These are phyloP conservation scores for Citrus australasica DNA, from an alignment of 345 rosid genomes.

Conservation along the genomic window DNA sequence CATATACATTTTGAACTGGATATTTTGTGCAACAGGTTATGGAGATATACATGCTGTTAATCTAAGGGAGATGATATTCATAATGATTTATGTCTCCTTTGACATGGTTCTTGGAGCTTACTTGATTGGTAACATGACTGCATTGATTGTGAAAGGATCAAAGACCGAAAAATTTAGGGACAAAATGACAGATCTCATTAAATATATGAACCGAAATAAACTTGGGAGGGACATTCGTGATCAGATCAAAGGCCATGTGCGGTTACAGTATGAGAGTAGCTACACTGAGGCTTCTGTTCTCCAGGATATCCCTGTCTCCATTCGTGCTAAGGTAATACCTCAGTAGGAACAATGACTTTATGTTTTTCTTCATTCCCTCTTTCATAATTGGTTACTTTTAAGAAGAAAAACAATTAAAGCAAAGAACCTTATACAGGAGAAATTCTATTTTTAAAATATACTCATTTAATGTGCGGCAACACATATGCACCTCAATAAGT, in stretches of 20 bases:
- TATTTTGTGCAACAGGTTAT: conserved; percentile 53
- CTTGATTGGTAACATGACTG: conserved; percentile 96
- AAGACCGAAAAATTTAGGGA: conserved; percentile 95
- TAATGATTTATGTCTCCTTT: conserved; percentile 46
- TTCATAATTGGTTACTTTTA: not conserved
- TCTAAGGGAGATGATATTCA: conserved; percentile 91
- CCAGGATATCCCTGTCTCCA: conserved; percentile 83
- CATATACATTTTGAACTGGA: not conserved
- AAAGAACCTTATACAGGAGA: not conserved
- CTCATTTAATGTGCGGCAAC: not conserved
- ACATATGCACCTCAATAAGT: not conserved
- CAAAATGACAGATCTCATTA: conserved; percentile 83
- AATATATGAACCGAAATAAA: conserved; percentile 82
- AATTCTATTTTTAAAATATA: not conserved
- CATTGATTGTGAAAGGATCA: conserved; percentile 95
- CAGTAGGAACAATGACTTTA: not conserved
- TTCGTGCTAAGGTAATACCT: conserved; percentile 78
- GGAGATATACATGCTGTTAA: conserved; percentile 99
- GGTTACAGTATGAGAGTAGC: conserved; percentile 78
- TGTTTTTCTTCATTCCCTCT: not conserved
- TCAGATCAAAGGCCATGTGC: conserved; percentile 74
- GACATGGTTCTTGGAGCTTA: conserved; percentile 99
- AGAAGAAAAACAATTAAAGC: not conserved
- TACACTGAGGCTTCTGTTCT: conserved; percentile 77
- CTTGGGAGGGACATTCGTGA: conserved; percentile 64